A percentile compares a stretch with the other conserved stretches of the same genome.
phyloP scores from a whole-genome alignment of 140 eudicot species.

The Oenanthe javanica region DNA sequence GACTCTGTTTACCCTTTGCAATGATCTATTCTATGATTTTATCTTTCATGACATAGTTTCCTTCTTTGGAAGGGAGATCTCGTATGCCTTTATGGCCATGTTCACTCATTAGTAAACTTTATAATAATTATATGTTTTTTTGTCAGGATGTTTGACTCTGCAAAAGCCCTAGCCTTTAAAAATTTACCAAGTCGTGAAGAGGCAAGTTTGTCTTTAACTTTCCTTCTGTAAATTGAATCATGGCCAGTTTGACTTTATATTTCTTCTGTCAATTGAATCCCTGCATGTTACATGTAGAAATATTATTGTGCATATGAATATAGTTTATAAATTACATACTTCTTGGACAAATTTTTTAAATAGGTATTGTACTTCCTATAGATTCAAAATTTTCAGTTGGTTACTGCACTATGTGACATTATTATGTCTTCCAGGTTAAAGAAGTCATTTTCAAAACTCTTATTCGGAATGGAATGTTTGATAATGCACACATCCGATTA shows the following conservation, averaged over 20 bases:
- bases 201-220: constrained; percentile 23
- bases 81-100: background rate
- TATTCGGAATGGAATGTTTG: constrained; percentile 80
- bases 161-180: constrained; percentile 88
- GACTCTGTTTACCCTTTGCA: background rate
- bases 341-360: background rate
- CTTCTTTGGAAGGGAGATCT: background rate
- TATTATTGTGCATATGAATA: background rate
- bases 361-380: background rate
- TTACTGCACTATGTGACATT: background rate
- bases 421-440: constrained; percentile 49
- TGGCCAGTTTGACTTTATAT: constrained; percentile 23
- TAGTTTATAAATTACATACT: background rate
- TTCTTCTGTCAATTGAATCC: background rate
- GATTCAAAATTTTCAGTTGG: background rate
- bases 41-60: background rate
- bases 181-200: constrained; percentile 78
- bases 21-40: background rate
- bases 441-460: constrained; percentile 86
- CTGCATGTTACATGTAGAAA: background rate
- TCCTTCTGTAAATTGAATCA: background rate
- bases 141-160: constrained; percentile 84
- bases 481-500: constrained; percentile 81
- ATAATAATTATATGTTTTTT: constrained; percentile 1
- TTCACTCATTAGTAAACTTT: background rate